A percentile compares a stretch with the other conserved stretches of the same genome.
Evolutionary conservation across 2,329 filamentous ascomycete genomes (phyloP).

Genomic region (Setomelanomma holmii): DNA sequence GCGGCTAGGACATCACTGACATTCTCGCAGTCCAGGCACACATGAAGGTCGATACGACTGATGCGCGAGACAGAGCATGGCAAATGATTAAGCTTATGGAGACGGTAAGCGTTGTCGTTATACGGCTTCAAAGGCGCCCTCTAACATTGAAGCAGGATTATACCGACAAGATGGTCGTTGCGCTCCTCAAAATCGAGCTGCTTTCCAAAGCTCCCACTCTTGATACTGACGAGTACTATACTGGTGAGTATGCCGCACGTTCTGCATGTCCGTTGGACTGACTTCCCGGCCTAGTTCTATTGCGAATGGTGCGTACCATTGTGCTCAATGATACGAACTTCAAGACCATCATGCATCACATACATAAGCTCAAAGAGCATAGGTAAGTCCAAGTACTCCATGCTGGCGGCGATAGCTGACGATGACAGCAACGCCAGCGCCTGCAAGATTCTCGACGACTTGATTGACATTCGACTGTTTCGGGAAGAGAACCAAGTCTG

Average conservation of each 20-base stretch:
- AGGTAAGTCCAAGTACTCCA: conserved; percentile 38
- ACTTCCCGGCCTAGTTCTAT: conserved; percentile 56
- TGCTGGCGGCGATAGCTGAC: too few relatives aligned
- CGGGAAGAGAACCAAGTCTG: conserved; percentile 60
- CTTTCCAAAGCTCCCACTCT: conserved; percentile 56
- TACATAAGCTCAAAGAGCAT: conserved; percentile 66
- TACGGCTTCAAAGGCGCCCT: neutral
- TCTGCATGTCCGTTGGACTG: conserved; percentile 13
- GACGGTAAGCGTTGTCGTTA: conserved; percentile 36
- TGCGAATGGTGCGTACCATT: conserved; percentile 66
- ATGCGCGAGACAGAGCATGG: conserved; percentile 60
- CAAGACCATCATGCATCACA: conserved; percentile 69
- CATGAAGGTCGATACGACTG: conserved; percentile 56
- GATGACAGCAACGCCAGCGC: conserved; percentile 47
- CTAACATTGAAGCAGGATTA: conserved; percentile 53
- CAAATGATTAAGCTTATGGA: conserved; percentile 68
- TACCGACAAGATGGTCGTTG: conserved; percentile 69
- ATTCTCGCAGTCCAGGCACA: conserved; percentile 61
- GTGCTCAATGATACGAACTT: conserved; percentile 70
- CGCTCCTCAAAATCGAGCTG: conserved; percentile 73
- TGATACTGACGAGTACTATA: conserved; percentile 50
- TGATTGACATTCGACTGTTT: conserved; percentile 67
- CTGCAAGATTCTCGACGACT: conserved; percentile 64
- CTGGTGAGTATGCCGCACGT: conserved; percentile 35
- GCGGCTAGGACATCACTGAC: neutral